phyloP scores from a whole-genome alignment of 768 basidiomycete genomes.

The Mycena galopus region DNA sequence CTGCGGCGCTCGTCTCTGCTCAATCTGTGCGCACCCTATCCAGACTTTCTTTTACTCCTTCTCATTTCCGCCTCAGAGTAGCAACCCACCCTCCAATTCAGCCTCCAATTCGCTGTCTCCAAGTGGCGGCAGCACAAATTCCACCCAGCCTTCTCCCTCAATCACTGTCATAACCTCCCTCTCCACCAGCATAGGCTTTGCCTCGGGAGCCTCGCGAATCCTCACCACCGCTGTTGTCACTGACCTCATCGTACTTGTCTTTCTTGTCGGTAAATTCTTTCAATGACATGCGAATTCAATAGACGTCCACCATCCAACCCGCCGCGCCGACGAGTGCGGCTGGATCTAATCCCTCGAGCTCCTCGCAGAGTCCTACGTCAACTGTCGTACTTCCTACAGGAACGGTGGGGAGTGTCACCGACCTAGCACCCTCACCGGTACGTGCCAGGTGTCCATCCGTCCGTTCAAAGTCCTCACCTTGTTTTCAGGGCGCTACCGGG shows the following conservation, averaged over 20 bases:
- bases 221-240: constrained; percentile 56
- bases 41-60: not conserved
- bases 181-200: constrained; percentile 52
- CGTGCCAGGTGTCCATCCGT: not conserved
- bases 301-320: constrained; percentile 56
- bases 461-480: not conserved
- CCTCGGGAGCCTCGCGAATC: constrained; percentile 56
- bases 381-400: constrained; percentile 27
- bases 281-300: no score
- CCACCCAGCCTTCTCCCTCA: constrained; percentile 11
- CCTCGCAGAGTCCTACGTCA: constrained; percentile 27
- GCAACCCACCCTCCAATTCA: not conserved
- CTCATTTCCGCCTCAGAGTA: not conserved
- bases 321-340: constrained; percentile 25
- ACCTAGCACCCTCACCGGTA: constrained; percentile 31
- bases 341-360: constrained; percentile 30
- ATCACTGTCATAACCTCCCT: constrained; percentile 55
- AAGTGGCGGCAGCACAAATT: not conserved
- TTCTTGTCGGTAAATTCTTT: no score
- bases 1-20: constrained; percentile 22
- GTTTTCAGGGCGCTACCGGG: constrained; percentile 46
- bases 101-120: not conserved
- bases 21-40: constrained; percentile 22
- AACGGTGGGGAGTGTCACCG: constrained; percentile 18
- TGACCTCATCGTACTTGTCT: constrained; percentile 57